Evolutionary conservation across 148 eudicot genomes (phyloP).

Genomic region (Mesembryanthemum crystallinum): DNA sequence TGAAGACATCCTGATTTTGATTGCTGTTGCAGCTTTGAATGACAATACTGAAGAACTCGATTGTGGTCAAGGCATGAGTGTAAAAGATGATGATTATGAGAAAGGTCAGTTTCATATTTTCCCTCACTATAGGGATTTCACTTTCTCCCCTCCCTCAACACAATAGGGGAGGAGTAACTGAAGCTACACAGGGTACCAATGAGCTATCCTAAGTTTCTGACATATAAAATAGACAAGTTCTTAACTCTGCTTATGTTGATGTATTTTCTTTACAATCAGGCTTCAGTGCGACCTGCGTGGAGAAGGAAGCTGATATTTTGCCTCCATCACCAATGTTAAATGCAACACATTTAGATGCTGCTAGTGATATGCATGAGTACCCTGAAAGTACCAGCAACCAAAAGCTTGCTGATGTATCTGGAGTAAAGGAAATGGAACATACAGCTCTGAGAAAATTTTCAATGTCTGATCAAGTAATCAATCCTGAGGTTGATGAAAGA

Average conservation of each 20-base stretch:
- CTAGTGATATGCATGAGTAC: not conserved
- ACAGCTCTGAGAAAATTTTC: not conserved
- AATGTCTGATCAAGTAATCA: not conserved
- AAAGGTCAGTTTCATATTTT: not conserved
- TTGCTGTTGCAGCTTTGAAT: constrained; percentile 8
- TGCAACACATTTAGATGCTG: not conserved
- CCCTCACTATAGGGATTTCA: not conserved
- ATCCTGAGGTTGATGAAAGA: not conserved
- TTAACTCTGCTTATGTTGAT: not conserved
- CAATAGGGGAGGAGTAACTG: not conserved
- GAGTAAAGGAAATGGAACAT: constrained; percentile 9
- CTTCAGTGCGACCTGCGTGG: not conserved
- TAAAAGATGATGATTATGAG: not conserved
- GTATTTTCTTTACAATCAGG: not conserved
- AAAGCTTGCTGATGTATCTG: not conserved
- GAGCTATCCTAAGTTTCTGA: not conserved
- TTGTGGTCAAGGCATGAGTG: not conserved
- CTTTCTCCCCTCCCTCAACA: not conserved
- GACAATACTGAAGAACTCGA: constrained; percentile 1
- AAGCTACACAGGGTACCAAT: not conserved
- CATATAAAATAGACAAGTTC: not conserved
- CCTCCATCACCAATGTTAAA: not conserved
- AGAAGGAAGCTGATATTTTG: not conserved
- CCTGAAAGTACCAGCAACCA: not conserved
- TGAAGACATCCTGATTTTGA: not conserved